Conservation (phyloP, 2,329 filamentous ascomycete genomes). For the Epicoccum nigrum region DNA sequence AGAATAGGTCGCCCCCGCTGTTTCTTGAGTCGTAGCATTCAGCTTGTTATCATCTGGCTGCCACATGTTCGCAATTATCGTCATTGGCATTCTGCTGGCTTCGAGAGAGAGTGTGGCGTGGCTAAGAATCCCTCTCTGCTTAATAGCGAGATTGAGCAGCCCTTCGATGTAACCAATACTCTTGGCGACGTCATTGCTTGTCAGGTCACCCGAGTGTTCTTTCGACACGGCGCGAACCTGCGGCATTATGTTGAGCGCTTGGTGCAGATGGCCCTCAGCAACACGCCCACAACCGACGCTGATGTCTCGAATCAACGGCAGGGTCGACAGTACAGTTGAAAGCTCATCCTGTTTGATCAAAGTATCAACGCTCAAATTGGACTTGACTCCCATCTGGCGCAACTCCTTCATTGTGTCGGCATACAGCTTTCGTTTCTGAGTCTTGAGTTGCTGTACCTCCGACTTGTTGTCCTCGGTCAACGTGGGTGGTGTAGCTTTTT, state of each 20-base stretch:
- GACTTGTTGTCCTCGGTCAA: constrained; percentile 87
- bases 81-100: constrained; percentile 48
- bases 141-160: constrained; percentile 69
- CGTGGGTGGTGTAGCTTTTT: constrained; percentile 80
- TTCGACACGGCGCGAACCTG: constrained; percentile 69
- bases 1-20: constrained; percentile 15
- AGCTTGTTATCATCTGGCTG: constrained; percentile 18
- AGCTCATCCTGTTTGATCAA: constrained; percentile 76
- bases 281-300: constrained; percentile 34
- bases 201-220: constrained; percentile 85
- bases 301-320: constrained; percentile 32
- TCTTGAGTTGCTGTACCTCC: constrained; percentile 85
- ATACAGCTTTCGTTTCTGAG: constrained; percentile 86
- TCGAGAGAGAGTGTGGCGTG: constrained; percentile 40
- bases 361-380: constrained; percentile 76
- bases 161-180: constrained; percentile 89
- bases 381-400: constrained; percentile 86
- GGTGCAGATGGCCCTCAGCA: constrained; percentile 77
- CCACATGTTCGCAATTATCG: constrained; percentile 41
- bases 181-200: constrained; percentile 75
- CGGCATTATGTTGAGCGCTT: constrained; percentile 74
- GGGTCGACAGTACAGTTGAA: constrained; percentile 69
- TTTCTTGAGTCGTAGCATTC: constrained; percentile 22
- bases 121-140: constrained; percentile 60
- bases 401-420: constrained; percentile 84